Evolutionary conservation across 2,329 filamentous ascomycete genomes (phyloP).

Genomic region (Diaporthe vaccinii): DNA sequence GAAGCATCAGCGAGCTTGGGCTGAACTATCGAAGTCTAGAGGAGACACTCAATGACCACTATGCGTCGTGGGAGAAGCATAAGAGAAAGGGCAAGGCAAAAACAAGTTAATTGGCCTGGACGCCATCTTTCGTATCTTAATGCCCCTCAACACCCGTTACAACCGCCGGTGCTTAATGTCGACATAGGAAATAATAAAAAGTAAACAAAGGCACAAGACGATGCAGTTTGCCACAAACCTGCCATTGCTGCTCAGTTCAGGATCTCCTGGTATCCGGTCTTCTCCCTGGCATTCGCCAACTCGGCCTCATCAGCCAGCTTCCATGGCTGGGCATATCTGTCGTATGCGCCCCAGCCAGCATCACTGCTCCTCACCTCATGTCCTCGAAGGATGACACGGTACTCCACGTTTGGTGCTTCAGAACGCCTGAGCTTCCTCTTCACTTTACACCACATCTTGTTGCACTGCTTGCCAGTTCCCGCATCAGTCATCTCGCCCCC

Average conservation of each 20-base stretch:
- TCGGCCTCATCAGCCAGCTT: conserved; percentile 39
- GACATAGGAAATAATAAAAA: not conserved
- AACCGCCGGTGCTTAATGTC: not conserved
- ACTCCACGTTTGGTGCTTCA: conserved; percentile 41
- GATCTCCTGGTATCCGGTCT: conserved; percentile 23
- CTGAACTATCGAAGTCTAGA: conserved; percentile 26
- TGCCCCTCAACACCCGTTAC: not conserved
- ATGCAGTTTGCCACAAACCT: not conserved
- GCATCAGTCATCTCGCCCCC: conserved; percentile 43
- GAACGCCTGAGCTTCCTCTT: conserved; percentile 8
- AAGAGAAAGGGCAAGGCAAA: conserved; percentile 8
- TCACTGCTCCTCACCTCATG: conserved; percentile 39
- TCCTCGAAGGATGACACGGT: conserved; percentile 43
- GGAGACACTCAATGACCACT: conserved; percentile 37
- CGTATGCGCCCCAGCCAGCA: conserved; percentile 42
- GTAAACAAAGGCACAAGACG: not conserved
- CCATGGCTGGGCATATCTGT: conserved; percentile 44
- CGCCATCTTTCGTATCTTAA: not conserved
- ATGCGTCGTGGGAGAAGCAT: conserved; percentile 18
- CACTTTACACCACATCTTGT: not conserved
- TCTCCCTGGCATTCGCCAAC: conserved; percentile 13
- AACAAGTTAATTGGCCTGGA: not conserved
- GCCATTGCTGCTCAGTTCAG: not conserved
- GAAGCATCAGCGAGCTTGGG: conserved; percentile 35
- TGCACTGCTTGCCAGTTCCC: not conserved